A percentile compares a stretch with the other conserved stretches of the same genome.
Evolutionary conservation across 1,284 basidiomycete genomes (phyloP).

Genomic region (Earliella scabrosa): DNA sequence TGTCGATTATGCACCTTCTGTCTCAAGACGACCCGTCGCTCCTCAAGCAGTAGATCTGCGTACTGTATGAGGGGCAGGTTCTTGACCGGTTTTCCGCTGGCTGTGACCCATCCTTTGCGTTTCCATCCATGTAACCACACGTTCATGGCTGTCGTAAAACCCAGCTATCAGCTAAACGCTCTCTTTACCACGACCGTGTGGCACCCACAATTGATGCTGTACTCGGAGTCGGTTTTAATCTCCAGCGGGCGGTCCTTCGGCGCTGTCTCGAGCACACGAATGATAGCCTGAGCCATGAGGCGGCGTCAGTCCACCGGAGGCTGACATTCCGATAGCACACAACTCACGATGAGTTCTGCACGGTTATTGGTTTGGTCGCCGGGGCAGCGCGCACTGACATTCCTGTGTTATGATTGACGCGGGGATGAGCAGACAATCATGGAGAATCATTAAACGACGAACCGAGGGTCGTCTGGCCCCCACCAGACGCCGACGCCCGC

Average conservation of each 20-base stretch:
- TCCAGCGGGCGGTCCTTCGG: slow-evolving; percentile 57
- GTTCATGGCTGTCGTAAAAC: slow-evolving; percentile 51
- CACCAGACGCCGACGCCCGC: slow-evolving; percentile 85
- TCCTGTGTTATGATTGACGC: slow-evolving; percentile 46
- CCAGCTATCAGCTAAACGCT: not conserved
- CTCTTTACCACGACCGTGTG: not conserved
- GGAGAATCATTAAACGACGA: not conserved
- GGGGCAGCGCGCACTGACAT: slow-evolving; percentile 78
- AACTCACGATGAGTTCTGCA: slow-evolving; percentile 79
- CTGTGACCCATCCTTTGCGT: slow-evolving; percentile 51
- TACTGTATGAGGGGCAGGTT: slow-evolving; percentile 71
- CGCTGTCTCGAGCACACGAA: slow-evolving; percentile 70
- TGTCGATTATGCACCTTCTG: slow-evolving; percentile 36
- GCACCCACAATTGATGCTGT: slow-evolving; percentile 70
- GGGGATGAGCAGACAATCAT: not conserved
- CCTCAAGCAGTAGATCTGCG: slow-evolving; percentile 52
- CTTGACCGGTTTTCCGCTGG: slow-evolving; percentile 58
- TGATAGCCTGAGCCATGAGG: slow-evolving; percentile 60
- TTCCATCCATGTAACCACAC: slow-evolving; percentile 69
- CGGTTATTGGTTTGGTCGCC: slow-evolving; percentile 89
- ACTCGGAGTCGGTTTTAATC: slow-evolving; percentile 79
- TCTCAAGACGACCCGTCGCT: slow-evolving; percentile 47
- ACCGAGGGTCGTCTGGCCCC: slow-evolving; percentile 67
- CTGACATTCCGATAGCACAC: not conserved
- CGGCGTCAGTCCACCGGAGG: not conserved